A percentile compares a stretch with the other conserved stretches of the same genome.
Conservation (phyloP, 2,329 filamentous ascomycete species). For the Pestalotiopsis fici region DNA sequence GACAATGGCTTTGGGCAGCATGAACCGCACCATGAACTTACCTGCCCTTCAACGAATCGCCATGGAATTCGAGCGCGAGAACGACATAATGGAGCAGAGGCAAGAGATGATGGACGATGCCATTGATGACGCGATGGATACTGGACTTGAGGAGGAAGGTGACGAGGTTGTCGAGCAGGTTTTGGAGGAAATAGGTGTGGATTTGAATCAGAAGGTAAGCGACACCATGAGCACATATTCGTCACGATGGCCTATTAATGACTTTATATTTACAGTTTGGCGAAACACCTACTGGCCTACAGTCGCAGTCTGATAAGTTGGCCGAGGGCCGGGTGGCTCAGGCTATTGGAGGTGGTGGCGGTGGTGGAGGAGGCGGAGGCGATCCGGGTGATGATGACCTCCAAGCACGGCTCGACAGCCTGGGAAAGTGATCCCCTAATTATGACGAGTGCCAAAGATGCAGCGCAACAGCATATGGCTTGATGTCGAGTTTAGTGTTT, state of each 20-base stretch:
- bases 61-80: slow-evolving; percentile 98
- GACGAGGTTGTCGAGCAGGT: slow-evolving; percentile 98
- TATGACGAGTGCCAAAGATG: neutral
- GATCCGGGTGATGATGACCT: slow-evolving; percentile 86
- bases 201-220: slow-evolving; percentile 85
- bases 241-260: slow-evolving; percentile 20
- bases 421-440: slow-evolving; percentile 55
- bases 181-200: slow-evolving; percentile 93
- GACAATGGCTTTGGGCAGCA: slow-evolving; percentile 87
- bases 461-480: neutral
- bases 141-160: slow-evolving; percentile 88
- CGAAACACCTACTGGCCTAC: slow-evolving; percentile 84
- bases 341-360: slow-evolving; percentile 69
- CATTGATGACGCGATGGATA: slow-evolving; percentile 93
- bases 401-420: slow-evolving; percentile 87
- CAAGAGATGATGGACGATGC: slow-evolving; percentile 99
- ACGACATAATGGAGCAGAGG: slow-evolving; percentile 98
- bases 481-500: neutral
- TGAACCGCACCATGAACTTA: slow-evolving; percentile 98
- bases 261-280: slow-evolving; percentile 73
- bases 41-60: slow-evolving; percentile 93
- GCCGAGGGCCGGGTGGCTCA: slow-evolving; percentile 81
- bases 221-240: neutral
- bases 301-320: slow-evolving; percentile 62
- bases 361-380: slow-evolving; percentile 40